Evolutionary conservation across 1,284 basidiomycete genomes (phyloP).

Genomic region (Flammula alnicola): DNA sequence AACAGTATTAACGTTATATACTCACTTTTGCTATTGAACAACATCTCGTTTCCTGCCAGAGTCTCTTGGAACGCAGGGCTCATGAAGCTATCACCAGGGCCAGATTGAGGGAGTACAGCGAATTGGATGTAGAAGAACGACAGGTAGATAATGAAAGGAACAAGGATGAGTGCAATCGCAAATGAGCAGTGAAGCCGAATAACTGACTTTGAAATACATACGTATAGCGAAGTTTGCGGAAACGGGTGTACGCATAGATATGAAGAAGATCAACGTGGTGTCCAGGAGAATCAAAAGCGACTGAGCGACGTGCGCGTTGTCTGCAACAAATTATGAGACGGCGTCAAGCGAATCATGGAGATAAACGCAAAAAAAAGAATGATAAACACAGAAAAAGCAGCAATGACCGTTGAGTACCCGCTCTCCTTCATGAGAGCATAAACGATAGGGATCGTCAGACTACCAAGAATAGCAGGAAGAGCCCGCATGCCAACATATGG

Average conservation of each 20-base stretch:
- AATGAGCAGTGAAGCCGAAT: slow-evolving; percentile 8
- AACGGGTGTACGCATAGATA: slow-evolving; percentile 97
- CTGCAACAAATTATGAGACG: slow-evolving; percentile 43
- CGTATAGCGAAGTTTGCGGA: slow-evolving; percentile 94
- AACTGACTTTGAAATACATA: slow-evolving; percentile 40
- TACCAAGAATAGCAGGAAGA: slow-evolving; percentile 89
- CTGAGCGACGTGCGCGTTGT: slow-evolving; percentile 96
- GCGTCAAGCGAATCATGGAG: not conserved
- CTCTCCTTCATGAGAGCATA: slow-evolving; percentile 98
- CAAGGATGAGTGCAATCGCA: slow-evolving; percentile 83
- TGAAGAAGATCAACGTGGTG: slow-evolving; percentile 94
- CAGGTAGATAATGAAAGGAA: slow-evolving; percentile 91
- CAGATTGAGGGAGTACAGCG: slow-evolving; percentile 86
- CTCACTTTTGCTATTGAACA: slow-evolving; percentile 87
- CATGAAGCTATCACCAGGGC: slow-evolving; percentile 97
- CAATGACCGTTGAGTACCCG: slow-evolving; percentile 90
- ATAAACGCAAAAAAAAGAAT: slow-evolving; percentile 80
- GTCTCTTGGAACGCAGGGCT: slow-evolving; percentile 98
- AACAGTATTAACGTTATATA: not conserved
- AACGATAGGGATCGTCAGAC: slow-evolving; percentile 88
- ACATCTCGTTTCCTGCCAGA: slow-evolving; percentile 88
- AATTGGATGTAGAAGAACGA: slow-evolving; percentile 98
- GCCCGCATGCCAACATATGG: slow-evolving; percentile 95
- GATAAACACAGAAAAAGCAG: slow-evolving; percentile 85
- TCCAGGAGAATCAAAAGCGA: slow-evolving; percentile 96